Evolutionary conservation across 768 basidiomycete species (phyloP).

Genomic region (Collybia sordida): DNA sequence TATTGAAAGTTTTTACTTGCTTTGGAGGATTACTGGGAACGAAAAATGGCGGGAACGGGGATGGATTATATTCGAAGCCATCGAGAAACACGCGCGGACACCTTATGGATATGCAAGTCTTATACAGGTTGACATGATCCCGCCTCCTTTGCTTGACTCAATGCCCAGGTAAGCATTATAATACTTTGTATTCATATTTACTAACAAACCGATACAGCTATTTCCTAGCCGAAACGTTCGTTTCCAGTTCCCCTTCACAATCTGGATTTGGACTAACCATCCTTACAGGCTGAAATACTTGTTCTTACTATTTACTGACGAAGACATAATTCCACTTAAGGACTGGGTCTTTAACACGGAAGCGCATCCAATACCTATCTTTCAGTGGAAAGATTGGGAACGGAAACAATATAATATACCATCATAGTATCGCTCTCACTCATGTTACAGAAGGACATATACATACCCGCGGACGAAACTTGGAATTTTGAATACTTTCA

Average conservation of each 20-base stretch:
- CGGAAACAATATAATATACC: slow-evolving; percentile 42
- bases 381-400: slow-evolving; percentile 60
- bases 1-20: slow-evolving; percentile 51
- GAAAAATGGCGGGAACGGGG: slow-evolving; percentile 52
- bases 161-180: slow-evolving; percentile 49
- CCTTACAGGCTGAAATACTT: slow-evolving; percentile 61
- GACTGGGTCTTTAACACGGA: slow-evolving; percentile 64
- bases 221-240: slow-evolving; percentile 46
- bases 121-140: slow-evolving; percentile 29
- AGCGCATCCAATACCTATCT: slow-evolving; percentile 80
- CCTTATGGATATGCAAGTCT: slow-evolving; percentile 48
- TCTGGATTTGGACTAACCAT: background rate
- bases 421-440: slow-evolving; percentile 1
- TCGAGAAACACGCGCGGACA: slow-evolving; percentile 46
- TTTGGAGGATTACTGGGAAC: slow-evolving; percentile 53
- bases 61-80: slow-evolving; percentile 47
- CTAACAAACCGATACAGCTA: slow-evolving; percentile 24
- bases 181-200: background rate
- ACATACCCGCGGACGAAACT: too few species aligned
- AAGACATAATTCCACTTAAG: slow-evolving; percentile 53
- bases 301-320: slow-evolving; percentile 64
- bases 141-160: slow-evolving; percentile 35
- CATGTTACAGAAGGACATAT: too few species aligned
- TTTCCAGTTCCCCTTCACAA: background rate
- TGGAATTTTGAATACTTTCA: too few species aligned